Evolutionary conservation across 2,329 filamentous ascomycete species (phyloP).

Genomic region (Diaporthe capsici): DNA sequence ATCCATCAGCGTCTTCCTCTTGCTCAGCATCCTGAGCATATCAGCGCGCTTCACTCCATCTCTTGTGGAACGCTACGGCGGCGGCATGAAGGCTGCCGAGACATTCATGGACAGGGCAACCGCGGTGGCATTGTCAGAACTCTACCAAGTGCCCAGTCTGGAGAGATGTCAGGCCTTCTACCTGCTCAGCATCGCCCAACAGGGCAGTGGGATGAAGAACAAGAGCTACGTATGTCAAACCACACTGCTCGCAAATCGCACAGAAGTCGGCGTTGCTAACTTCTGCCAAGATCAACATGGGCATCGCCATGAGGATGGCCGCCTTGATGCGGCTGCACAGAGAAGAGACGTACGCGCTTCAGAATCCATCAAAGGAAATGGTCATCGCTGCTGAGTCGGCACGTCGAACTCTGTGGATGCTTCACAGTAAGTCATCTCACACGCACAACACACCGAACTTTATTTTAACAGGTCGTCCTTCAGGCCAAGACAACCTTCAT

Average conservation of each 20-base stretch:
- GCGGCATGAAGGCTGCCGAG: slow-evolving; percentile 65
- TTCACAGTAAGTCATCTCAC: slow-evolving; percentile 59
- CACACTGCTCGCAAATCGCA: background rate
- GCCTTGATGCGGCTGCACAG: slow-evolving; percentile 67
- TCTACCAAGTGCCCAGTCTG: slow-evolving; percentile 67
- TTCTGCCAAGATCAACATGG: slow-evolving; percentile 64
- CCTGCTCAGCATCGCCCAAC: slow-evolving; percentile 70
- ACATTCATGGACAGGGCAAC: slow-evolving; percentile 67
- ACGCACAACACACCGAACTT: background rate
- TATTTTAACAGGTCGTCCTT: slow-evolving; percentile 27
- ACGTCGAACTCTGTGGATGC: slow-evolving; percentile 71
- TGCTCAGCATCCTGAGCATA: slow-evolving; percentile 69
- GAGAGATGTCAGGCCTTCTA: slow-evolving; percentile 72
- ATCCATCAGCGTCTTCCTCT: slow-evolving; percentile 67
- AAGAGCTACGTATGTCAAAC: slow-evolving; percentile 63
- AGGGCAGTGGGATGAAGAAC: slow-evolving; percentile 67
- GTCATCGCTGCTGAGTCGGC: slow-evolving; percentile 69
- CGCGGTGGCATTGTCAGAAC: slow-evolving; percentile 61
- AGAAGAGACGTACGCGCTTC: slow-evolving; percentile 66
- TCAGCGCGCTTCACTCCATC: slow-evolving; percentile 68
- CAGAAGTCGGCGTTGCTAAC: slow-evolving; percentile 43
- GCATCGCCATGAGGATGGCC: slow-evolving; percentile 69
- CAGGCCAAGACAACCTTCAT: slow-evolving; percentile 69
- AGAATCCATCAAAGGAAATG: slow-evolving; percentile 59
- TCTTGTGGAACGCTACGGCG: slow-evolving; percentile 63